Evolutionary conservation across 208 protist species (phyloP).

Genomic region (Trypanosoma rangeli): DNA sequence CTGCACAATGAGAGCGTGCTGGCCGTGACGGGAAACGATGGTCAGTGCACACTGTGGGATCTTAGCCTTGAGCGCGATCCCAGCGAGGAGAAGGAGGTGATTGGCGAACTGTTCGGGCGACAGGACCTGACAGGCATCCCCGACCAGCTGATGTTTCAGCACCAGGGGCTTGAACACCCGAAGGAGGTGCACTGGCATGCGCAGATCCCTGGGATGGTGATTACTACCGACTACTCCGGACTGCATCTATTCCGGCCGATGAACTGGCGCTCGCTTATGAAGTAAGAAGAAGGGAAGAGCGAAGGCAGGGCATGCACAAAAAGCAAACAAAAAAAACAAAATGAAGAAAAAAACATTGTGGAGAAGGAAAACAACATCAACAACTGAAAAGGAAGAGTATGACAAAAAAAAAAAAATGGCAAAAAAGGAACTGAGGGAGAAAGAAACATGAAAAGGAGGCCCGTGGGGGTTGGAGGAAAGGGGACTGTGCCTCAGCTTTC

Average conservation of each 20-base stretch:
- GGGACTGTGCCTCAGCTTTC: background rate
- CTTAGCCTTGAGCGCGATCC: conserved; percentile 96
- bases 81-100: conserved; percentile 89
- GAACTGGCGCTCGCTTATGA: conserved; percentile 93
- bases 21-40: conserved; percentile 91
- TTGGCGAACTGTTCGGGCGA: conserved; percentile 74
- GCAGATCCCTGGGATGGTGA: conserved; percentile 95
- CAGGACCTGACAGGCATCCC: conserved; percentile 80
- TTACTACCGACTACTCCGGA: conserved; percentile 94
- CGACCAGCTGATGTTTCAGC: conserved; percentile 98
- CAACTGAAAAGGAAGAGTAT: background rate
- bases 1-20: conserved; percentile 96
- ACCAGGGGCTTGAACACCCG: conserved; percentile 95
- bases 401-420: background rate
- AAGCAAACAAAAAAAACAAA: conserved; percentile 12
- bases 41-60: conserved; percentile 98
- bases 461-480: background rate
- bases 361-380: background rate
- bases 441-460: background rate
- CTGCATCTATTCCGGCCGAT: conserved; percentile 97
- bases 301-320: background rate
- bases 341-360: conserved; percentile 1
- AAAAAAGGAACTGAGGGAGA: background rate
- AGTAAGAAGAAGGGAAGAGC: conserved; percentile 30
- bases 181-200: conserved; percentile 99